Base-by-base conservation (phyloP, 768 basidiomycete genomes). In the Krasilnikovozyma curviuscula region DNA sequence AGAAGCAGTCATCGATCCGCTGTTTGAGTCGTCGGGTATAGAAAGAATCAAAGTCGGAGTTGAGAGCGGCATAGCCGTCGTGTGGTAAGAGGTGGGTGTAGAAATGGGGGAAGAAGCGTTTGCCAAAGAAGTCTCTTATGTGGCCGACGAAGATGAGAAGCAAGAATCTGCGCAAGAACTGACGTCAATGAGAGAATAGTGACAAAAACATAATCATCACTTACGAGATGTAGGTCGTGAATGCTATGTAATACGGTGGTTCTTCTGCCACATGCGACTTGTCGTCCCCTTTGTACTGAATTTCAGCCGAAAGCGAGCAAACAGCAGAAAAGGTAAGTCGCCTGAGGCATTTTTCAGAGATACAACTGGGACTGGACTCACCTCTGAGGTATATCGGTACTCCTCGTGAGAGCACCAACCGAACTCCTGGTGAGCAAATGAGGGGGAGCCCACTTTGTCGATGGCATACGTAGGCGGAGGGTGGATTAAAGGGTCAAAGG, bases 41-140 rank as follows among this genome's bases (percentile, higher is more conserved):
- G 69, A 97, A 98, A 6, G 93, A 97, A 65, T 97, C 91, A 56
- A 97, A 97, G 64, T 97, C 93, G 8, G 88, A 93, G 67, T 86
- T 91, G 52, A 97, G 72, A 5, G 93, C 83, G 2, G 89, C 91
- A 60, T 93, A 89, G 48, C 91, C 93, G 57, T 85, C 71, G 54
- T 73, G 69, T 40, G 85, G 79, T 67, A 84, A 76, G 48, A 98
- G 69, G 66, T 93, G 84, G 44, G 70, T 71, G 62, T 85, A 95
- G 30, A 71, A 69, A 12, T 71, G 62, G 5, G 79, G 73, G 49
- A 71, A 65, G 46, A 93, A 69, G 35, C 78, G 71, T 66, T 93
- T 97, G 21, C 91, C 91, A 54, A 97, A 66, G 61, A 95, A 98
- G 66, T 98, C 93, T 47, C 91, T 77, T 39, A 89, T 67, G 60